Conservation (phyloP, 2,329 filamentous ascomycete genomes). For the Claviceps sp. region DNA sequence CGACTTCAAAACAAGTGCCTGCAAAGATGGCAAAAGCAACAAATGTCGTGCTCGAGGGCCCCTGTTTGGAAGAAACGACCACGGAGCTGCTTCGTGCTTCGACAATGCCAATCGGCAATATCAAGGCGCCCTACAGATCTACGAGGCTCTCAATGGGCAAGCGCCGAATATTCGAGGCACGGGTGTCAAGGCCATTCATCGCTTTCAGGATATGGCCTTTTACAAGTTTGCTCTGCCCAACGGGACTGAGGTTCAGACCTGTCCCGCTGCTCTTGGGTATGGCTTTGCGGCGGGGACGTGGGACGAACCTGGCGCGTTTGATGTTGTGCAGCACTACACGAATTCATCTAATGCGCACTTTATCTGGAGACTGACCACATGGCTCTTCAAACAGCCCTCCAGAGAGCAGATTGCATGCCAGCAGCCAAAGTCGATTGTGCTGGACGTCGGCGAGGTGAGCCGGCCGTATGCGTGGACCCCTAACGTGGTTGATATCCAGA, state of each 20-base stretch:
- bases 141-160: conserved; percentile 35
- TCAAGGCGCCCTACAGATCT: conserved; percentile 35
- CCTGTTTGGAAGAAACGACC: conserved; percentile 49
- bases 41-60: conserved; percentile 61
- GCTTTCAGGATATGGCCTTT: conserved; percentile 63
- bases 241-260: conserved; percentile 57
- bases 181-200: conserved; percentile 65
- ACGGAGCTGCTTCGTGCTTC: conserved; percentile 61
- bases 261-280: conserved; percentile 75
- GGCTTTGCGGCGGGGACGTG: conserved; percentile 84
- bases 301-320: conserved; percentile 76
- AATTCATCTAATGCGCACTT: conserved; percentile 57
- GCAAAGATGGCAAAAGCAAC: conserved; percentile 50
- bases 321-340: conserved; percentile 75
- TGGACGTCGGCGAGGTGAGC: conserved; percentile 70
- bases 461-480: conserved; percentile 74
- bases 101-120: conserved; percentile 61
- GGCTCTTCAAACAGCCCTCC: conserved; percentile 55
- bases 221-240: conserved; percentile 63
- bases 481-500: conserved; percentile 79
- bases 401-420: conserved; percentile 63
- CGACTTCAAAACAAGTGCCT: conserved; percentile 67
- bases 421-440: conserved; percentile 65
- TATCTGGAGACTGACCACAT: conserved; percentile 63
- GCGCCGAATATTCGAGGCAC: conserved; percentile 44